Evolutionary conservation across 441 rosid species (phyloP).

Genomic region (Codiaeum variegatum): DNA sequence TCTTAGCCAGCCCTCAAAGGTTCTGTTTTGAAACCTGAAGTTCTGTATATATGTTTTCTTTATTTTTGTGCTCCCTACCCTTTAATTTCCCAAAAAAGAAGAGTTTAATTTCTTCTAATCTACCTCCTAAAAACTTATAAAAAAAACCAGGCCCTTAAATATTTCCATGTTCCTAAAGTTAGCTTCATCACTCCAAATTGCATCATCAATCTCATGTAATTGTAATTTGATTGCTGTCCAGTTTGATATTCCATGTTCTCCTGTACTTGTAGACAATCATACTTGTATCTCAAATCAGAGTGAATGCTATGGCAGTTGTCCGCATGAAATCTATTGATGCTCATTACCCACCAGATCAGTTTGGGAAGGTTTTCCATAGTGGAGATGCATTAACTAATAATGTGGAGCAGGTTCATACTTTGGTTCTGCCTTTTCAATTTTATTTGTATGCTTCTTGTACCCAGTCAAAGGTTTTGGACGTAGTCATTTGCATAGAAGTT

Average conservation of each 20-base stretch:
- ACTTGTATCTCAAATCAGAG: conserved; percentile 70
- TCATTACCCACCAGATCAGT: conserved; percentile 28
- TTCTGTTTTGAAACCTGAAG: too few relatives aligned
- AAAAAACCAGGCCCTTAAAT: not conserved
- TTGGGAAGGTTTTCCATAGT: conserved; percentile 27
- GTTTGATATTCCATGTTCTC: conserved; percentile 17
- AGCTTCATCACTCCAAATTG: not conserved
- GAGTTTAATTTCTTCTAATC: not conserved
- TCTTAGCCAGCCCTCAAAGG: too few relatives aligned
- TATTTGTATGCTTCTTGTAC: not conserved
- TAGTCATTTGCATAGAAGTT: not conserved
- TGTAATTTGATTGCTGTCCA: not conserved
- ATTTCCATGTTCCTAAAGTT: not conserved
- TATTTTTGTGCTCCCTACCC: too few relatives aligned
- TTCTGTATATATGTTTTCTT: too few relatives aligned
- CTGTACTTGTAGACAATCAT: conserved; percentile 49
- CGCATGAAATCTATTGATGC: conserved; percentile 55
- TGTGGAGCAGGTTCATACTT: conserved; percentile 66
- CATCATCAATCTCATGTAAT: not conserved
- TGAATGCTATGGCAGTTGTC: conserved; percentile 72
- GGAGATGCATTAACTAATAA: conserved; percentile 41
- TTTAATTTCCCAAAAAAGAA: too few relatives aligned
- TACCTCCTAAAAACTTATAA: conserved; percentile 1
- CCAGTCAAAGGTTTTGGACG: not conserved
- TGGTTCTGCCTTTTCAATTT: conserved; percentile 6